Percentiles rank a stretch among this genome's conserved stretches.
These are phyloP conservation scores for Saksenaea oblongispora DNA, from an alignment of 371 early-diverging fungal genomes.

Conservation along the genomic window DNA sequence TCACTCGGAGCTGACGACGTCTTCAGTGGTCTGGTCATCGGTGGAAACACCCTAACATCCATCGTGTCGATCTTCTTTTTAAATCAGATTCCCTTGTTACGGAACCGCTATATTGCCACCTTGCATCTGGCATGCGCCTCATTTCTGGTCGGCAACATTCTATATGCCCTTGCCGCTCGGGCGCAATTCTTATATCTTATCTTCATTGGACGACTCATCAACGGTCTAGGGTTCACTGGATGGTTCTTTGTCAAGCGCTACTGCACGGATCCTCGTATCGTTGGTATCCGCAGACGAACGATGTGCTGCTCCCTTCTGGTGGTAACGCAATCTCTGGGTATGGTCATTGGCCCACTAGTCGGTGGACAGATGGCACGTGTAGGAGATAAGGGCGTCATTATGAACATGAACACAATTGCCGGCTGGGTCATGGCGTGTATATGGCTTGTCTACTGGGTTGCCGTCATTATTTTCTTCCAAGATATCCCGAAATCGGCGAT, in stretches of 20 bases:
- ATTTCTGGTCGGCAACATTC: background rate
- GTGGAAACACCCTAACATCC: background rate
- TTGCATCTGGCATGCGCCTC: slow-evolving; percentile 1
- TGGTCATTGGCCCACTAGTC: background rate
- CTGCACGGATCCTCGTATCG: background rate
- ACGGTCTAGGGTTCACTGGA: background rate
- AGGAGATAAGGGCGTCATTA: background rate
- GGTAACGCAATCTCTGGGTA: background rate
- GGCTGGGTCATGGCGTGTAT: slow-evolving; percentile 2
- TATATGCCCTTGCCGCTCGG: background rate
- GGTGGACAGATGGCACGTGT: background rate
- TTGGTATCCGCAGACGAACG: background rate
- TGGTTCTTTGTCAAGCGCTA: background rate
- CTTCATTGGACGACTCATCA: background rate
- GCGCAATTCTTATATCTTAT: background rate
- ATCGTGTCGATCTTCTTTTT: background rate
- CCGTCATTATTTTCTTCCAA: background rate
- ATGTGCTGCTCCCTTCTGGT: background rate
- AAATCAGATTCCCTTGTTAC: background rate
- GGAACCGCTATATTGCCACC: background rate
- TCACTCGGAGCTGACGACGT: background rate
- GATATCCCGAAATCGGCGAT: background rate
- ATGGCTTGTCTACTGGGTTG: background rate
- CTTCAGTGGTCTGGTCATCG: slow-evolving; percentile 4
- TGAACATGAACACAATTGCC: background rate